Evolutionary conservation across 306 rosid species (phyloP).

Genomic region (Quercus robur): DNA sequence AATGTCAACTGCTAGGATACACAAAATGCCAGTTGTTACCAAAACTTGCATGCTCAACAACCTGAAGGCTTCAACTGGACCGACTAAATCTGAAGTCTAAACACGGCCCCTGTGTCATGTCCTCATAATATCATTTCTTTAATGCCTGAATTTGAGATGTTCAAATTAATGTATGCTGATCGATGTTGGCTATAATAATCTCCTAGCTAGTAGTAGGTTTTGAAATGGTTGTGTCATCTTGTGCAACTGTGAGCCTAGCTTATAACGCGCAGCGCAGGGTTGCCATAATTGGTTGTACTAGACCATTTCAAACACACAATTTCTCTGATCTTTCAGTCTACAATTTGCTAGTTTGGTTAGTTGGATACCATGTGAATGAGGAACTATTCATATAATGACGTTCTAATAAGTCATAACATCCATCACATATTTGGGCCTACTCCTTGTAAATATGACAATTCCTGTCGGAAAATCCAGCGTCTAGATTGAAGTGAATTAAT

Average conservation of each 20-base stretch:
- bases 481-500: not conserved
- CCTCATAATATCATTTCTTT: not conserved
- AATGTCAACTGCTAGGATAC: not conserved
- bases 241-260: not conserved
- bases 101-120: not conserved
- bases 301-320: not conserved
- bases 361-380: not conserved
- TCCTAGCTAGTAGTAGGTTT: not conserved
- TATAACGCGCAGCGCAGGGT: not conserved
- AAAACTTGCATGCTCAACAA: not conserved
- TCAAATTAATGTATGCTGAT: not conserved
- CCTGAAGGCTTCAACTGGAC: not conserved
- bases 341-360: not conserved
- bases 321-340: not conserved
- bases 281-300: not conserved
- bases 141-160: not conserved
- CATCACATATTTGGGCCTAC: not conserved
- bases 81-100: not conserved
- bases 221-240: not conserved
- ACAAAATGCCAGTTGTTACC: not conserved
- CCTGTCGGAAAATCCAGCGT: not conserved
- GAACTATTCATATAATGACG: not conserved
- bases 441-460: not conserved
- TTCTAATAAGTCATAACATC: not conserved
- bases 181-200: not conserved